Base-by-base conservation (phyloP, 306 rosid genomes). In the Vicia villosa region DNA sequence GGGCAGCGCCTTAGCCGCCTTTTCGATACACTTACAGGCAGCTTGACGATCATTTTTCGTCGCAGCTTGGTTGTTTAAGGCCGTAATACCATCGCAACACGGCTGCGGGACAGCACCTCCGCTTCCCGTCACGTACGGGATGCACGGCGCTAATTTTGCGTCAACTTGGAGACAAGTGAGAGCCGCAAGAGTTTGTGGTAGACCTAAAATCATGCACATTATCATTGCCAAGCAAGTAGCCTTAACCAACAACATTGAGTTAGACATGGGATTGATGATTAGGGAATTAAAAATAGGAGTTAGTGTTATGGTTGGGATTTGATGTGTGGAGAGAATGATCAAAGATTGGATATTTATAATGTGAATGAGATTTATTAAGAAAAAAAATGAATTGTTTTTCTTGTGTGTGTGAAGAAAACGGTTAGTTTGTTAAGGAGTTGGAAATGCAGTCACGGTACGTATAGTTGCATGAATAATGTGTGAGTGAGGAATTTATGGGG, bases 21-120 rank as follows among this genome's bases (percentile, higher is more conserved):
- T 0, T 28, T 54, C 45, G 62, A 63, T 21, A 64, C 81, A 77
- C 11, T 6, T 11, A 38, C 77, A 77, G 14, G 9, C 62, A 3
- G 14, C 49, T 15, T 68, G 74, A 9, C 70, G 80, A 12, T 60
- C 64, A 2, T 64, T 36, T n/a, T 63, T 69, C n/a, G 49, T 51
- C 12, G 0, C 34, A 10, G 59, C 75, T 62, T 51, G 16, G 21
- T 6, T 19, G 32, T 62, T 76, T 45, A 69, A 0, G 14, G 21
- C 16, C 8, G 15, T 51, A 19, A 76, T 5, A 13, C 51, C 71
- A 1, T 47, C 22, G 14, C 80, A 76, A 10, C 74, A 76, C 19
- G 14, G 20, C 26, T 2, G 2, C 1, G 71, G 75, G 14, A 60
- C 59, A 2, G 1, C 20, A 8, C 38, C 38, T 8, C 66, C 42